These are phyloP conservation scores for Nemania diffusa DNA, from an alignment of 2,329 filamentous ascomycete genomes.

Conservation along the genomic window DNA sequence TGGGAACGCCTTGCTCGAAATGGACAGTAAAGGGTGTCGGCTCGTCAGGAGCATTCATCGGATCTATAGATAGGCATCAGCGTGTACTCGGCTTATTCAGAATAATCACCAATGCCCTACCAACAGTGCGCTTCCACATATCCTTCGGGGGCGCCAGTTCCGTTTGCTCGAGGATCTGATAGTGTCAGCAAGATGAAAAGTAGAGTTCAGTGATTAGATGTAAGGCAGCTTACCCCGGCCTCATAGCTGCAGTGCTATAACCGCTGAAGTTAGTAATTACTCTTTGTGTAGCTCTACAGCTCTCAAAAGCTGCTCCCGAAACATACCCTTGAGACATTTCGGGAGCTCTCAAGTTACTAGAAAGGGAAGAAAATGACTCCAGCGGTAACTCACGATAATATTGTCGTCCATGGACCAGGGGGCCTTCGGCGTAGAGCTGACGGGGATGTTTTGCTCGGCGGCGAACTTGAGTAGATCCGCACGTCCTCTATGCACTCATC, in stretches of 20 bases:
- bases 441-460: background rate
- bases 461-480: background rate
- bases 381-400: no score
- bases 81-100: background rate
- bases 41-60: slow-evolving; percentile 74
- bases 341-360: no score
- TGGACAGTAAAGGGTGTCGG: slow-evolving; percentile 76
- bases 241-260: slow-evolving; percentile 5
- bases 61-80: slow-evolving; percentile 55
- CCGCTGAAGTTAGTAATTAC: no score
- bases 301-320: no score
- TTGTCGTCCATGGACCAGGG: background rate
- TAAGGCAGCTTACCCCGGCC: background rate
- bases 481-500: background rate
- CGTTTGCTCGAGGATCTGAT: background rate
- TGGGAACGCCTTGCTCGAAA: slow-evolving; percentile 79
- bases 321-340: no score
- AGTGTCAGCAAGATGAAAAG: no score
- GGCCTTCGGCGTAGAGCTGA: background rate
- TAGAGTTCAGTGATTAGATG: no score
- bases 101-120: background rate
- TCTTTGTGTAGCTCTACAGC: no score
- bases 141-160: background rate
- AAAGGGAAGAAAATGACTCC: no score
- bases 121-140: background rate